Base-by-base conservation (phyloP, 495 filamentous ascomycete species). In the Aspergillus mulundensis region DNA sequence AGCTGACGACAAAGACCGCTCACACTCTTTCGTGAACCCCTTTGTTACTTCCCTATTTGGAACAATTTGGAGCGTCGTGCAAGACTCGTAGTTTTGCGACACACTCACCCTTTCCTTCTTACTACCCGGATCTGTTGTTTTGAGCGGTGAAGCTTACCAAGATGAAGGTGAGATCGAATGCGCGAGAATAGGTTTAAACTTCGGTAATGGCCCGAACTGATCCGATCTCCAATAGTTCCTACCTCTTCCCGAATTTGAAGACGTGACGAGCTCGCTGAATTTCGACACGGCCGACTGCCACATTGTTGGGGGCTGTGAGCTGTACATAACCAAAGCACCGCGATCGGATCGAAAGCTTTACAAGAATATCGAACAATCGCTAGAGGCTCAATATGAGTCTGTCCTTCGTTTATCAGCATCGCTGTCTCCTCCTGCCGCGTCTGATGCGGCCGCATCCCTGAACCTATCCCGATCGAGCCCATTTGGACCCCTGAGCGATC, bases 301-400 rank as follows among this genome's bases (percentile, higher is more conserved):
- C 61, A 86, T 97, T 59, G 82, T 88, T 12, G 94, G 94, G 53
- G 87, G 89, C 43, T 96, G 91, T 77, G 94, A 99, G 69, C 81
- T 97, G 18, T 99, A 95, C 77, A 97, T 91, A 7, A 97, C 91
- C 34, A 97, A 97, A 73, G 91, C 94, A 14, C 90, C 93, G 41
- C 89, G 91, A 36, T 81, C 84, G 61, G 95, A 99, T 71, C 96
- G 96, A 78, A 97, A 96, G 71, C 78, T 97, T 3, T 97, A 97
- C 81, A 93, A 93, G 69, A 85, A 86, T 58, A 96, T 99, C 67
- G 91, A 95, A 61, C 81, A 89, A 54, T 87, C 85, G 2, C 84
- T 99, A 28, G 89, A 95, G 60, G 82, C 85, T 16, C 90, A 96
- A 67, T 90, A 97, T 77, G 89, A 92, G 61, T 87, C 90, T 2